Evolutionary conservation across 225 moss, liverwort and hornwort species (phyloP), one percentile per base, ranked within the genome.

Genomic region (Asterella californica): DNA sequence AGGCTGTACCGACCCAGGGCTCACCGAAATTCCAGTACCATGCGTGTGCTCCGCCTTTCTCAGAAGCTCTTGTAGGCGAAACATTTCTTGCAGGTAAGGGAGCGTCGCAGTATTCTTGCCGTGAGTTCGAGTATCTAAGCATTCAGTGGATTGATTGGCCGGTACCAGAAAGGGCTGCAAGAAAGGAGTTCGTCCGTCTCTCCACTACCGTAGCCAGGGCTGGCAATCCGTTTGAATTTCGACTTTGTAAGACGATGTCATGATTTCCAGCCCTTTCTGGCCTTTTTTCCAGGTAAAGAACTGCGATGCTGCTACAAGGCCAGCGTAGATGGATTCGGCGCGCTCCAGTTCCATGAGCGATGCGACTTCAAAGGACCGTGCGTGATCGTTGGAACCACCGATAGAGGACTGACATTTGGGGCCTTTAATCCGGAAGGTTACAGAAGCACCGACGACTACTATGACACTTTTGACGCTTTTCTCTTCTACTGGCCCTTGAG

Each of bases 301-400:
- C 50, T 89, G 48, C 80, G 73, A 49, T 89, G 89, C 70, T 89
- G 86, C 81, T 89, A 85, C 83, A 86, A 89, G 59, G 89, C 86
- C 69, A 82, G 59, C 17, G 24, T 66, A 30, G 86, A 89, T 66
- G 89, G 89, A 15, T 89, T 89, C 79, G 59, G 81, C 2, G 89
- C 89, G 24, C 63, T 80, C 33, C 17, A 52, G 10, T 89, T 89
- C 25, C 86, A 89, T 53, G 64, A 81, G 42, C 76, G 76, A 46
- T 86, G 89, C 63, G 86, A 89, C 71, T 89, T 89, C 81, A 84
- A 86, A 62, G 89, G 89, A 10, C 86, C 89, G 5, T 89, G 89
- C 34, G 77, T 86, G 17, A 79, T 89, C 30, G 72, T 86, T 0
- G 89, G 81, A 32, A 72, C 47, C 15, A 84, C 89, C 33, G 46